phyloP scores from a whole-genome alignment of 2,329 filamentous ascomycete species.

The Neopestalotiopsis sp. region DNA sequence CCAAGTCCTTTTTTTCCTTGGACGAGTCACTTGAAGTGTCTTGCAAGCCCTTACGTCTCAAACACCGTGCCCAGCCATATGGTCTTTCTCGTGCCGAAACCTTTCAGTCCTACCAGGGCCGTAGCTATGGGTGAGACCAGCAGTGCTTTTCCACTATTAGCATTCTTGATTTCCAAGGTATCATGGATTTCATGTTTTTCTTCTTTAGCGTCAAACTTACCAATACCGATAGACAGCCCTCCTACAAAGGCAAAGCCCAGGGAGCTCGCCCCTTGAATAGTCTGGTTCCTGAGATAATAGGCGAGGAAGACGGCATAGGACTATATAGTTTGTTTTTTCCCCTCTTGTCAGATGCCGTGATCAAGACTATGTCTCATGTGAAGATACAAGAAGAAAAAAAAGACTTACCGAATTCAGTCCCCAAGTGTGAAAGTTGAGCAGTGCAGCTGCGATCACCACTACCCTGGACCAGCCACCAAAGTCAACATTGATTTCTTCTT shows the following conservation, averaged over 20 bases:
- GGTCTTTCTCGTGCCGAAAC: slow-evolving; percentile 67
- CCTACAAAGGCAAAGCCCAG: slow-evolving; percentile 82
- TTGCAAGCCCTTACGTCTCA: slow-evolving; percentile 50
- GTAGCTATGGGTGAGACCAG: slow-evolving; percentile 73
- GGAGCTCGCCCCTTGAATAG: slow-evolving; percentile 66
- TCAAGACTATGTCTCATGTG: background rate
- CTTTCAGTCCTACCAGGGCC: slow-evolving; percentile 51
- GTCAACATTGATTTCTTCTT: slow-evolving; percentile 10
- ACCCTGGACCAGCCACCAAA: slow-evolving; percentile 41
- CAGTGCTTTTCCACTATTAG: slow-evolving; percentile 51
- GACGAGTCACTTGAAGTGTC: background rate
- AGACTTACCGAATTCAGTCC: slow-evolving; percentile 67
- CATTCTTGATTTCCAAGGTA: background rate
- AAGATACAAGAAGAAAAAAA: too few species aligned
- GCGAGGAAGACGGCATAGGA: slow-evolving; percentile 64
- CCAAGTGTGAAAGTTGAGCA: slow-evolving; percentile 76
- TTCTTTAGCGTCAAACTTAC: slow-evolving; percentile 30
- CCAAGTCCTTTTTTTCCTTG: background rate
- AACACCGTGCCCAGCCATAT: slow-evolving; percentile 69
- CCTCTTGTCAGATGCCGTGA: background rate
- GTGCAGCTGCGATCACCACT: slow-evolving; percentile 56
- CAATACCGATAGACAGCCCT: slow-evolving; percentile 66
- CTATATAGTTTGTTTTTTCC: slow-evolving; percentile 29
- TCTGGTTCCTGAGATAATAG: slow-evolving; percentile 60
- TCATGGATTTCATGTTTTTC: too few species aligned